Evolutionary conservation across 2,329 filamentous ascomycete genomes (phyloP).

Genomic region (Tolypocladium inflatum): DNA sequence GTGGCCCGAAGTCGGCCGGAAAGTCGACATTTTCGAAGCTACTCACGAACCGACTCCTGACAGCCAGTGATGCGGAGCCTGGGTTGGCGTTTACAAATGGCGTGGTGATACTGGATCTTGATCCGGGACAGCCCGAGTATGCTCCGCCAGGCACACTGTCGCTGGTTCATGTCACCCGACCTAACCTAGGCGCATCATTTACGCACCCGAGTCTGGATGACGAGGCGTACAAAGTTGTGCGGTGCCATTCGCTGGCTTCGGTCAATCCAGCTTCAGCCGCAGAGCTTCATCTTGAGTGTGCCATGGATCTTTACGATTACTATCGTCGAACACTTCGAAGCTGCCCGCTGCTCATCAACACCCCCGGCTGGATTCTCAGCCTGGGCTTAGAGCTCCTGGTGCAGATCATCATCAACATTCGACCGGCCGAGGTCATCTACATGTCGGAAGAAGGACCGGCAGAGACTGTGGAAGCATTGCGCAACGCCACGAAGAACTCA

Average conservation of each 20-base stretch:
- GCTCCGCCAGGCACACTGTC: conserved; percentile 60
- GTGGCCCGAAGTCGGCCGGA: conserved; percentile 62
- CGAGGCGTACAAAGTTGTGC: conserved; percentile 31
- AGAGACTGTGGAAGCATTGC: conserved; percentile 46
- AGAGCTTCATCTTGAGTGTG: conserved; percentile 56
- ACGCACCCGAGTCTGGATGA: conserved; percentile 40
- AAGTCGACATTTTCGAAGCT: conserved; percentile 67
- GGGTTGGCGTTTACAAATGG: conserved; percentile 10
- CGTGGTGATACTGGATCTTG: conserved; percentile 61
- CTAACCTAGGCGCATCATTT: conserved; percentile 59
- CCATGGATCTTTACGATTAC: conserved; percentile 49
- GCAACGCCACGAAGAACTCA: conserved; percentile 28
- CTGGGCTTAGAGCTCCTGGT: conserved; percentile 57
- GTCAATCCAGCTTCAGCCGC: conserved; percentile 57
- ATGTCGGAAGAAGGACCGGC: conserved; percentile 55
- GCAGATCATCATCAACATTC: conserved; percentile 42
- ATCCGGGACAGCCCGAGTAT: conserved; percentile 71
- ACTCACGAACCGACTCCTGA: conserved; percentile 58
- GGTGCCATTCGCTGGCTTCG: conserved; percentile 58
- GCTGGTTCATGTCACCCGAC: conserved; percentile 48
- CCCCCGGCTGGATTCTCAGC: conserved; percentile 64
- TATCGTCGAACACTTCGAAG: conserved; percentile 39
- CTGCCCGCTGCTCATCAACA: conserved; percentile 60
- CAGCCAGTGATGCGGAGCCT: conserved; percentile 16
- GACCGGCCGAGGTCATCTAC: conserved; percentile 55